Evolutionary conservation across 2,329 filamentous ascomycete genomes (phyloP).

Genomic region (Spiromastix sp.): DNA sequence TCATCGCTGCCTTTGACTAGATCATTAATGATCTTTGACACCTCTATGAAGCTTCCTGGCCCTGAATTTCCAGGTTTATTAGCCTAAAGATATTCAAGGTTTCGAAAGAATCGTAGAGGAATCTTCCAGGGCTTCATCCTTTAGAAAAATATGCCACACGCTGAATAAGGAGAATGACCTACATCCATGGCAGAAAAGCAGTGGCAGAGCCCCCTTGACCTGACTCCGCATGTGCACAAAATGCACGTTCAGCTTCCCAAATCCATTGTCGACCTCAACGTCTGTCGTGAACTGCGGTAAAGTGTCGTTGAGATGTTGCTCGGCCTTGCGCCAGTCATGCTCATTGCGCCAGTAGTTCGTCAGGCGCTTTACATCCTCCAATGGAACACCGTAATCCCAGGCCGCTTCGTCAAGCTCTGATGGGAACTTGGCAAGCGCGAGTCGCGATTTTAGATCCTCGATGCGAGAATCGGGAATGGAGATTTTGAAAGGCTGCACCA

Average conservation of each 20-base stretch:
- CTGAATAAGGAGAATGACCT: conserved; percentile 9
- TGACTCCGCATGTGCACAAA: conserved; percentile 51
- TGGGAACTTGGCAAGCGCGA: conserved; percentile 44
- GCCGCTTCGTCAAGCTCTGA: conserved; percentile 43
- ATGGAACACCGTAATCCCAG: conserved; percentile 51
- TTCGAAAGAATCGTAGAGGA: no score
- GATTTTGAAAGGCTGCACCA: conserved; percentile 40
- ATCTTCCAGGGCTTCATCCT: no score
- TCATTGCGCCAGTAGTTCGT: conserved; percentile 45
- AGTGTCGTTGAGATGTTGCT: conserved; percentile 46
- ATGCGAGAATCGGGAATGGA: conserved; percentile 42
- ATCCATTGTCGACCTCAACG: conserved; percentile 44
- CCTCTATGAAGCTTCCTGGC: conserved; percentile 60
- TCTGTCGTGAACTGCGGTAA: conserved; percentile 46
- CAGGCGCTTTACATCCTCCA: conserved; percentile 51
- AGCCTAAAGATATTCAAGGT: no score
- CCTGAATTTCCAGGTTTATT: conserved; percentile 41
- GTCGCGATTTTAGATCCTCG: conserved; percentile 45
- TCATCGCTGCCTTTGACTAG: conserved; percentile 26
- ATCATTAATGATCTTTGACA: conserved; percentile 48
- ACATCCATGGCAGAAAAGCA: conserved; percentile 60
- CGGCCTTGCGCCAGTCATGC: conserved; percentile 53
- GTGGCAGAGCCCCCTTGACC: conserved; percentile 46
- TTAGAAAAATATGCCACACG: conserved; percentile 46
- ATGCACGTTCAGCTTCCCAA: conserved; percentile 51